Conservation (phyloP, 169 alveolate genomes). For the Plasmodium berghei region DNA sequence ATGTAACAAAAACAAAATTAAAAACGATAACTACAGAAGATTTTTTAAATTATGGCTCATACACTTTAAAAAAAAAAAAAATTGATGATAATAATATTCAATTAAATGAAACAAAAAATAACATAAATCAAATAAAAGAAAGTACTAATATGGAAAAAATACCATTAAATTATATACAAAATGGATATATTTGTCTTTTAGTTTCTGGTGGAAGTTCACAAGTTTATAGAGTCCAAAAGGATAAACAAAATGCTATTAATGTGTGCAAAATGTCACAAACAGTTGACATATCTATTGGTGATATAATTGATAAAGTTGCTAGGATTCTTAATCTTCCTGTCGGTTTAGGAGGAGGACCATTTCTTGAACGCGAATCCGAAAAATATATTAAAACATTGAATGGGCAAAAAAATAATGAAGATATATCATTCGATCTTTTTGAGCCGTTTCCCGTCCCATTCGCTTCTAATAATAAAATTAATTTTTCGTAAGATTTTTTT, state of each 20-base stretch:
- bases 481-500: slow-evolving; percentile 66
- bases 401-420: slow-evolving; percentile 7
- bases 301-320: slow-evolving; percentile 62
- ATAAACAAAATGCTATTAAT: slow-evolving; percentile 48
- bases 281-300: slow-evolving; percentile 69
- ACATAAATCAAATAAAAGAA: background rate
- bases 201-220: slow-evolving; percentile 75
- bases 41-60: slow-evolving; percentile 54
- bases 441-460: slow-evolving; percentile 70
- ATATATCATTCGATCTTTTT: slow-evolving; percentile 28
- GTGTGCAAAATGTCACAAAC: slow-evolving; percentile 45
- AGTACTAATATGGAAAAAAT: background rate
- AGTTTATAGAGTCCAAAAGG: slow-evolving; percentile 35
- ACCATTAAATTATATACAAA: slow-evolving; percentile 3
- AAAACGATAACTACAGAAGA: slow-evolving; percentile 17
- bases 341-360: slow-evolving; percentile 77
- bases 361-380: slow-evolving; percentile 60
- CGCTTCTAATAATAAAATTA: slow-evolving; percentile 25
- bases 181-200: slow-evolving; percentile 54
- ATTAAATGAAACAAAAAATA: background rate
- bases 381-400: slow-evolving; percentile 36
- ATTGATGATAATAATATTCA: background rate
- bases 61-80: slow-evolving; percentile 15
- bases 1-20: slow-evolving; percentile 27
- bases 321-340: slow-evolving; percentile 62